A percentile compares a stretch with the other conserved stretches of the same genome.
Evolutionary conservation across 2,329 filamentous ascomycete species (phyloP).

Genomic region (Neonectria coccinea): DNA sequence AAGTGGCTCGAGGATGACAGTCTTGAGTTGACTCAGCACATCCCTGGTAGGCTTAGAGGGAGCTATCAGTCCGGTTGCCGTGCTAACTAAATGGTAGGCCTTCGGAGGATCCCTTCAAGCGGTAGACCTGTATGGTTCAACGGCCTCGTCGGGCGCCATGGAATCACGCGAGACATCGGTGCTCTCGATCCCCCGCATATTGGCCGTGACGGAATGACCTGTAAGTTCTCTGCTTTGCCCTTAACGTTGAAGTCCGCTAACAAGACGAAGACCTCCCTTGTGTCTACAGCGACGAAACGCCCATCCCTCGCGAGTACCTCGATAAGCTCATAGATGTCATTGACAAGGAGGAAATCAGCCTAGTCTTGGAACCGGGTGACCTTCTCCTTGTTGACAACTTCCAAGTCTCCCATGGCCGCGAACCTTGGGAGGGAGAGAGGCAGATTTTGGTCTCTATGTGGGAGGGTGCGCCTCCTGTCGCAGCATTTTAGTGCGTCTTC

Average conservation of each 20-base stretch:
- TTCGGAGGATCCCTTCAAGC: constrained; percentile 16
- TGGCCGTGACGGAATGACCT: constrained; percentile 21
- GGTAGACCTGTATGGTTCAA: constrained; percentile 27
- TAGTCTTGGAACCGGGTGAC: constrained; percentile 19
- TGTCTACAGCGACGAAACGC: constrained; percentile 18
- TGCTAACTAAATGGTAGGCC: not conserved
- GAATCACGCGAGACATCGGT: constrained; percentile 20
- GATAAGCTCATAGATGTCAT: constrained; percentile 21
- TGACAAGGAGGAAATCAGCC: constrained; percentile 20
- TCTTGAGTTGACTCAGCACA: constrained; percentile 33
- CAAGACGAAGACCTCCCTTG: constrained; percentile 8
- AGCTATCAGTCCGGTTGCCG: not conserved
- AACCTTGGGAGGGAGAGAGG: constrained; percentile 32
- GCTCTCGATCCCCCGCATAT: constrained; percentile 18
- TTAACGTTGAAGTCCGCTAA: not conserved
- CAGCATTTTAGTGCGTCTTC: constrained; percentile 1
- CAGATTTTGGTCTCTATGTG: constrained; percentile 31
- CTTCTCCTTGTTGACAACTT: constrained; percentile 26
- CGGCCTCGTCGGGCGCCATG: constrained; percentile 23
- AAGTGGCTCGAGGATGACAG: constrained; percentile 29
- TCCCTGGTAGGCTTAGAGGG: constrained; percentile 15
- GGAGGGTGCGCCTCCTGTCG: constrained; percentile 23
- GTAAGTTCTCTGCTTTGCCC: not conserved
- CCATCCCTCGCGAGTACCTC: constrained; percentile 21
- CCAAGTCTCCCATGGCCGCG: constrained; percentile 28